Evolutionary conservation across 345 rosid species (phyloP), one percentile per base, ranked within the genome.

Genomic region (Hibiscus syriacus): DNA sequence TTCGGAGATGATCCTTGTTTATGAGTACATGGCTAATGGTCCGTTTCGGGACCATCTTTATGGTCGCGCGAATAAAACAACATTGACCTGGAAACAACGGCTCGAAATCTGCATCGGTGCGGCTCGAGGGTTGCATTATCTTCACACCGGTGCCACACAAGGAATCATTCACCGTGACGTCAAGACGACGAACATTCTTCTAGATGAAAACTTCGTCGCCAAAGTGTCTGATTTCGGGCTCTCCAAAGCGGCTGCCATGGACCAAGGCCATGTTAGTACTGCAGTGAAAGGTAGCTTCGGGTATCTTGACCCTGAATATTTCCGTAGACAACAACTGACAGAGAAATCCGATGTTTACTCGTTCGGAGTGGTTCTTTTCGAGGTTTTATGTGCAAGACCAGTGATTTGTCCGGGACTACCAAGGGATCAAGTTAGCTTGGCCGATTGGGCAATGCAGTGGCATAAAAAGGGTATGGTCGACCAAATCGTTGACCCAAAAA

Each of bases 241-340:
- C 34, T 86, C n/a, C 91, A 4, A 88, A 71, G 91, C 79, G 34
- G 90, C 92, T 11, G 84, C 96, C 0, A 70, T 84, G 81, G 88
- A 86, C 1, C 85, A 84, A 45, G 90, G 88, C 6, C 81, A 85
- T 53, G 96, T 88, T n/a, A 90, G 98, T 87, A 90, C 95, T 0
- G 92, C 95, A 0, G 95, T 92, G 53, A 88, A 92, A 69, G 96
- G 94, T 8, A 92, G 98, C 71, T 92, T 92, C 26, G 96, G 98
- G 43, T 89, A 89, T 50, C 85, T 89, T 5, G 98, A 89, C 65
- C 98, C 92, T 0, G 95, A 92, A 70, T 89, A 90, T 81, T 92
- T 92, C 81, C 66, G 88, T 63, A 79, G 90, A 54, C 95, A 92
- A 22, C 96, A 89, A 60, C 87, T 89, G 2, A 89, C 94, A 0